Evolutionary conservation across 768 basidiomycete species (phyloP).

Genomic region (Nevesoporus exiguus): DNA sequence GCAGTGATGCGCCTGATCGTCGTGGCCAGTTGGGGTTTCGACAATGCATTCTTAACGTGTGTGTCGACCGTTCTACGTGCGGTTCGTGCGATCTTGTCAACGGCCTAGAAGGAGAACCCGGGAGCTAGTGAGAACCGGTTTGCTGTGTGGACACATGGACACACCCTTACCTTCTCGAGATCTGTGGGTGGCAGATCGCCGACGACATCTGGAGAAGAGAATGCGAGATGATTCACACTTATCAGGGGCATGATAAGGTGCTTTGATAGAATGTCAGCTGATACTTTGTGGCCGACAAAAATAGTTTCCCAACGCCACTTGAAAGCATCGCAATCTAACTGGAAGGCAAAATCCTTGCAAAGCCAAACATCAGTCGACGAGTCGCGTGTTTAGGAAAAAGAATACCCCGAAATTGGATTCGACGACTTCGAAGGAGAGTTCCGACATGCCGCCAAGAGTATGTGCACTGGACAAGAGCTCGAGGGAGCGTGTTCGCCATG

Average conservation of each 20-base stretch:
- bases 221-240: slow-evolving; percentile 64
- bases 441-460: slow-evolving; percentile 56
- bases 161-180: slow-evolving; percentile 56
- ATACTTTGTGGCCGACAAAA: slow-evolving; percentile 56
- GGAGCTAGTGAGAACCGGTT: slow-evolving; percentile 1
- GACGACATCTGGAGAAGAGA: slow-evolving; percentile 57
- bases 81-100: slow-evolving; percentile 67
- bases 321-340: slow-evolving; percentile 55
- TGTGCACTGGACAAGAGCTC: slow-evolving; percentile 57
- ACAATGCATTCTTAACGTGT: slow-evolving; percentile 68
- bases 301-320: slow-evolving; percentile 81
- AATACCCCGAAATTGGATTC: slow-evolving; percentile 58
- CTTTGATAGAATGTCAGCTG: slow-evolving; percentile 72
- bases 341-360: slow-evolving; percentile 62
- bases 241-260: slow-evolving; percentile 78
- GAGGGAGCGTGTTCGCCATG: slow-evolving; percentile 56
- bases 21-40: slow-evolving; percentile 65
- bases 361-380: slow-evolving; percentile 14
- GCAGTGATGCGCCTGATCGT: slow-evolving; percentile 69
- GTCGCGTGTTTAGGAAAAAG: slow-evolving; percentile 3
- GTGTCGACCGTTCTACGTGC: slow-evolving; percentile 67
- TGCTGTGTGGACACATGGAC: slow-evolving; percentile 3
- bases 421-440: slow-evolving; percentile 56
- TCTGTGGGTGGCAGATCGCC: slow-evolving; percentile 53
- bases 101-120: slow-evolving; percentile 40